Base-by-base conservation (phyloP, 1,139 yeast species). In the Candida glucosophila region DNA sequence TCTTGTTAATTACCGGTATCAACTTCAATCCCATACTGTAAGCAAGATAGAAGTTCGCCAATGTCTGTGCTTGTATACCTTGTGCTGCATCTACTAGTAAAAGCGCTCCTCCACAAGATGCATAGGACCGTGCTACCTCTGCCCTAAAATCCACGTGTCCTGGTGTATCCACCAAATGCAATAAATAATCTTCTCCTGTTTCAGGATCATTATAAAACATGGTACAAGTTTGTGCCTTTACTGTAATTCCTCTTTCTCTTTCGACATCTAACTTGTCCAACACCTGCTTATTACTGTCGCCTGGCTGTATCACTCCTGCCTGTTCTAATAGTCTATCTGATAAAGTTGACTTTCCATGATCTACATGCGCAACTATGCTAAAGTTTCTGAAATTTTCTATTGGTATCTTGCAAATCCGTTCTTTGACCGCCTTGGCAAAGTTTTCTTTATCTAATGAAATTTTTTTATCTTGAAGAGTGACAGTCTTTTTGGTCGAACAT, bases 21-120 rank as follows among this genome's bases (percentile, higher is more conserved):
- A 90, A 59, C 38, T 77, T 76, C 37, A 90, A 64, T 7, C 81
- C 85, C 74, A 85, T 68, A 33, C 90, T 78, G 45, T 81, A 81
- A 0, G 98, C 98, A 30, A 88, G 62, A 43, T 79, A 83, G 51
- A 83, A 88, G 49, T 90, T 90, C 19, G 98, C 96, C 6, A 90
- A 96, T 0, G 98, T 90, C 49, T 90, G 98, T 0, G 98, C 97
- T 48, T 86, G 96, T 4, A 90, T 86, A 25, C 98, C 98, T 46
- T 90, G 97, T 2, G 90, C 69, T 1, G 97, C 97, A 58, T 90
- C 98, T 2, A 90, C 95, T 14, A 90, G 55, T 23, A 90, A 52
- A 25, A 90, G 55, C 0, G 97, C 97, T 8, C 98, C 98, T 19
- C 92, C 93, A 59, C 97, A 90, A 0, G 95, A 81, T 2, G 97